Conservation (phyloP, 768 basidiomycete genomes). For the Leucocoprinus birnbaumii region DNA sequence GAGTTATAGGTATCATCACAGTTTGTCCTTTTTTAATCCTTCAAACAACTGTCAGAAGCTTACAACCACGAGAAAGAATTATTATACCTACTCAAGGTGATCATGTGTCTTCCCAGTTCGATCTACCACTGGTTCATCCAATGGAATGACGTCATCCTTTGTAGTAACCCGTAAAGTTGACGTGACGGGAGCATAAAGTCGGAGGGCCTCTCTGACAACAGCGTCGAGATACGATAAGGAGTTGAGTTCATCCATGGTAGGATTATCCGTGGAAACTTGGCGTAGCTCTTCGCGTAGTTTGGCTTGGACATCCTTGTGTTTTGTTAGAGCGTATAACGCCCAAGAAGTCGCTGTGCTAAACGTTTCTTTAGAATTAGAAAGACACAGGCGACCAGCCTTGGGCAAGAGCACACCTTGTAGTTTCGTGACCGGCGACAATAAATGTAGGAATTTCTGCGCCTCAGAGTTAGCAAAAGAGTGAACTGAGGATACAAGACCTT, state of each 20-base stretch:
- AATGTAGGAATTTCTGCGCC: conserved; percentile 57
- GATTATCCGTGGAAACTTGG: conserved; percentile 47
- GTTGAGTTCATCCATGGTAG: conserved; percentile 68
- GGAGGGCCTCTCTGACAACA: conserved; percentile 58
- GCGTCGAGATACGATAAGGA: conserved; percentile 67
- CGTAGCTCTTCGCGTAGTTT: conserved; percentile 60
- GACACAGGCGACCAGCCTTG: too few species aligned
- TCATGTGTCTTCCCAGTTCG: conserved; percentile 36
- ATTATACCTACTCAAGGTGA: conserved; percentile 29
- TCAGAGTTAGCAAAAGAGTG: not conserved
- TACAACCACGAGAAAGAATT: not conserved
- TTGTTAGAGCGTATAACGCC: conserved; percentile 55
- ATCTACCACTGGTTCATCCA: conserved; percentile 44
- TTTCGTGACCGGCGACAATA: conserved; percentile 58
- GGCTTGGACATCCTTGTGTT: conserved; percentile 44
- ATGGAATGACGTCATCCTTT: conserved; percentile 51
- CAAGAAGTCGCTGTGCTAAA: conserved; percentile 47
- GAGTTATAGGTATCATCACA: conserved; percentile 48
- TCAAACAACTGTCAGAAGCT: not conserved
- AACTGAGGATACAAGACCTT: conserved; percentile 16
- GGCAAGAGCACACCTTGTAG: conserved; percentile 43
- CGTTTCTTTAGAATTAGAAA: too few species aligned
- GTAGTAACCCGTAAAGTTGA: conserved; percentile 39
- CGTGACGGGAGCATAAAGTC: conserved; percentile 51
- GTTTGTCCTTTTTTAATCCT: conserved; percentile 43